These are phyloP conservation scores for Eucalyptus marginata DNA, from an alignment of 345 rosid genomes.

Conservation along the genomic window DNA sequence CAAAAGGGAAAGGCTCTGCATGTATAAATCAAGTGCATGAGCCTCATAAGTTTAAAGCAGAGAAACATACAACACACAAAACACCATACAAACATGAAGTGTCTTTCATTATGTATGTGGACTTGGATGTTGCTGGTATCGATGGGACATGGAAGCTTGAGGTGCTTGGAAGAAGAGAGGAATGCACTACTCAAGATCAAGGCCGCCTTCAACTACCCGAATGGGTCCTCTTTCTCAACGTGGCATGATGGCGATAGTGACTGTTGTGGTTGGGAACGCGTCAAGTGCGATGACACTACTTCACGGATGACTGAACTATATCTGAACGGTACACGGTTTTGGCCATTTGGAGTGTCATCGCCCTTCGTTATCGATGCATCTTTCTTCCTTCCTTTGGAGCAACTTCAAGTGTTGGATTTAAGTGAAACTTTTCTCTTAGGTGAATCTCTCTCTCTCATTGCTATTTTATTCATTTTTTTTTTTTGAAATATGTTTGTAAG, in stretches of 20 bases:
- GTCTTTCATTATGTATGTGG: neutral
- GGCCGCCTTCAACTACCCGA: neutral
- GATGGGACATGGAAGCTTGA: neutral
- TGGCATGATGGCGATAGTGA: neutral
- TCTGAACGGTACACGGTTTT: fast-evolving
- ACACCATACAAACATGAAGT: neutral
- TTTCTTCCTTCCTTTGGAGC: neutral
- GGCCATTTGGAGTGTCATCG: fast-evolving
- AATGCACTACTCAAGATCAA: neutral
- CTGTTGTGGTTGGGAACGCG: neutral
- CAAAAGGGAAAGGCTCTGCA: neutral
- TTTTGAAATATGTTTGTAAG: neutral
- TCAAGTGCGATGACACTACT: fast-evolving
- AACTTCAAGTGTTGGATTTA: neutral
- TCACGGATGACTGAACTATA: neutral
- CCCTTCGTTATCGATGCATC: neutral
- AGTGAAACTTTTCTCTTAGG: neutral
- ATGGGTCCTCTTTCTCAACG: fast-evolving
- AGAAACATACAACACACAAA: neutral
- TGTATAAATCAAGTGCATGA: neutral
- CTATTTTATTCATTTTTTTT: neutral
- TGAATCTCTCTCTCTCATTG: neutral
- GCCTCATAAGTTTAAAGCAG: neutral
- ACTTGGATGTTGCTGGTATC: neutral
- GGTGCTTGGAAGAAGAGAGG: neutral